Evolutionary conservation across 108 stramenopile genomes (phyloP), one percentile per base, ranked within the genome.

Genomic region (Nitzschia putrida): DNA sequence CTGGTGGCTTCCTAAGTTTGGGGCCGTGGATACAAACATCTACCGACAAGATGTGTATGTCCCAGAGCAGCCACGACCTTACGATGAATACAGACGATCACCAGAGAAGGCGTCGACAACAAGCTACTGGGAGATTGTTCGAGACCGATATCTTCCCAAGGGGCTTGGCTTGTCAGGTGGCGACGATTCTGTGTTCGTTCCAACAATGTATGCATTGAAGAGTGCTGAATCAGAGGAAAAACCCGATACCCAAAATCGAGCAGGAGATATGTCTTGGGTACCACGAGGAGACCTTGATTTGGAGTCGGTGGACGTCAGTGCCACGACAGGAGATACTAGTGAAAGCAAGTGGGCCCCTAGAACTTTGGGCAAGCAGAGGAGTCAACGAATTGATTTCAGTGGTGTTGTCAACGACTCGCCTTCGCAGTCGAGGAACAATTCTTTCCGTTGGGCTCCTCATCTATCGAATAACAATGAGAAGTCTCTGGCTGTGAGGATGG

Each of bases 401-500:
- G 61, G 61, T 1, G 44, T 20, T 23, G 61, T 63, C 20, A 18
- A 63, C 7, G 44, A 63, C 12, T 16, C 14, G 18, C n/a, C 47
- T 2, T 18, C n/a, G 3, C 47, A 16, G 47, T 18, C 47, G 2
- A 18, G 47, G 47, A n/a, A 47, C 7, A 21, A 45, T 12, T 45
- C 61, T 16, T 63, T 63, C 61, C 44, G 43, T 18, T 63, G 61
- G 61, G 61, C 61, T 13, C 61, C 61, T 24, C 61, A 63, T 24
- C 61, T 63, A 63, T 24, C 42, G 44, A 14, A 16, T 18, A 49
- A 49, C 3, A 49, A 49, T 5, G 61, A 63, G 21, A 39, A 16
- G 8, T 39, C 57, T 1, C 26, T 29, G 6, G 44, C n/a, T 0
- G 61, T 44, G 44, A 22, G 16, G 42, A 44, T 47, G 43, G 16